Base-by-base conservation (phyloP, 176 grass and related monocot genomes). In the Musa schizocarpa region DNA sequence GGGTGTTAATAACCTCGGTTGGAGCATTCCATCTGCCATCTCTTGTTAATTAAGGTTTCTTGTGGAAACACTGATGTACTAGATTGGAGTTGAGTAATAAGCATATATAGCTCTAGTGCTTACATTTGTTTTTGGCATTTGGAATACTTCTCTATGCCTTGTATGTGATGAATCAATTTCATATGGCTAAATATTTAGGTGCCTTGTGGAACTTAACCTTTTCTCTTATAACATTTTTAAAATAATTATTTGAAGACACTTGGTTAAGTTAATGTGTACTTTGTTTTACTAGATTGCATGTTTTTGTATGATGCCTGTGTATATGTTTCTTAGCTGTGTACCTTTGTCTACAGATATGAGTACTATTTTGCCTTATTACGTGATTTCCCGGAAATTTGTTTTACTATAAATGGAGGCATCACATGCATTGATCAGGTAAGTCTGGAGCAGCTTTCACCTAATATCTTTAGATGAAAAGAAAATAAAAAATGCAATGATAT, bases 351-450 rank as follows among this genome's bases (percentile, higher is more conserved):
- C 83, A 96, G 93, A 85, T 92, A 96, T 87, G 93, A 96, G 62
- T 96, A 92, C 83, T 96, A 92, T 78, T 96, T 83, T 85, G 85
- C 81, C 81, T 88, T 96, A 51, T 77, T 96, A 77, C 87, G 93
- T 53, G 93, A 96, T 77, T 96, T 96, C 56, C 93, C 93, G 23
- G 87, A 90, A 55, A 75, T 96, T 49, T 68, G 84, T 19, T 96
- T 96, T 85, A 96, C 89, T 50, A 75, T 96, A 72, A 96, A 96
- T 87, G 93, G 93, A 80, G 93, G 93, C 54, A 72, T 92, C 85
- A 90, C 79, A 25, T 86, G 63, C 68, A 81, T 92, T 79, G 77
- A 86, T 75, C 93, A 96, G 85, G 93, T 92, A 86, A 87, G 80
- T 79, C 65, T 75, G 17, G 61, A n/a, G 2, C 23, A 75, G 20